phyloP scores from a whole-genome alignment of 1,139 yeast genomes.

The Hyphopichia buzzinii region DNA sequence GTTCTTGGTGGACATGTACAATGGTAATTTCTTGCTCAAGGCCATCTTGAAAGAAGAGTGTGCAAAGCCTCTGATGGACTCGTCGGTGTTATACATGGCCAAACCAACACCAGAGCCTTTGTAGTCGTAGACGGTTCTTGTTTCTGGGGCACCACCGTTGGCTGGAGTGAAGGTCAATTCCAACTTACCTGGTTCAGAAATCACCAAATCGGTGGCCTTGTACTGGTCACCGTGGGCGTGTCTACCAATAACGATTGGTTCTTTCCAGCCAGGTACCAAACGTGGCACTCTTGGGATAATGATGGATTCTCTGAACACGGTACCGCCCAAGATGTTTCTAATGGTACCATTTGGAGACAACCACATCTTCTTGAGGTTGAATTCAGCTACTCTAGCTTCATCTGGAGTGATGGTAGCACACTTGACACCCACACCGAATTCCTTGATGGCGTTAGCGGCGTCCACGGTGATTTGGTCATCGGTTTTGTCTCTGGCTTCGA shows the following conservation, averaged over 20 bases:
- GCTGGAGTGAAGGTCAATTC: slow-evolving; percentile 64
- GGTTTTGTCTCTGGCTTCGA: slow-evolving; percentile 68
- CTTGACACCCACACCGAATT: slow-evolving; percentile 79
- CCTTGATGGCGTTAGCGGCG: slow-evolving; percentile 71
- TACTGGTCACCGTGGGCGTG: slow-evolving; percentile 87
- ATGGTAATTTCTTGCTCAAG: slow-evolving; percentile 58
- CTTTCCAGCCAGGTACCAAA: slow-evolving; percentile 74
- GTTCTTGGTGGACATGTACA: slow-evolving; percentile 74
- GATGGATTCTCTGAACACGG: slow-evolving; percentile 82
- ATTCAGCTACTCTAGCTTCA: slow-evolving; percentile 77
- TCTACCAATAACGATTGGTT: slow-evolving; percentile 83
- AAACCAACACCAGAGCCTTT: slow-evolving; percentile 70
- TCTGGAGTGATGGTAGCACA: slow-evolving; percentile 89
- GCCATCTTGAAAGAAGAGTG: slow-evolving; percentile 79
- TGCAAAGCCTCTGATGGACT: slow-evolving; percentile 76
- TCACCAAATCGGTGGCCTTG: slow-evolving; percentile 72
- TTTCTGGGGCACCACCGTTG: slow-evolving; percentile 52
- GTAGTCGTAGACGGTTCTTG: slow-evolving; percentile 57
- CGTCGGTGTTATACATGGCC: slow-evolving; percentile 83
- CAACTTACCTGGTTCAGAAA: slow-evolving; percentile 67
- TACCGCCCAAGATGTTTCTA: slow-evolving; percentile 77
- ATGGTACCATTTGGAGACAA: slow-evolving; percentile 83
- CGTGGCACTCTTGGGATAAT: slow-evolving; percentile 76
- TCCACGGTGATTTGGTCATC: slow-evolving; percentile 71
- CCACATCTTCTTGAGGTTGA: slow-evolving; percentile 79